These are phyloP conservation scores for Ogataea trehalophila DNA, from an alignment of 805 yeast species.

Conservation along the genomic window DNA sequence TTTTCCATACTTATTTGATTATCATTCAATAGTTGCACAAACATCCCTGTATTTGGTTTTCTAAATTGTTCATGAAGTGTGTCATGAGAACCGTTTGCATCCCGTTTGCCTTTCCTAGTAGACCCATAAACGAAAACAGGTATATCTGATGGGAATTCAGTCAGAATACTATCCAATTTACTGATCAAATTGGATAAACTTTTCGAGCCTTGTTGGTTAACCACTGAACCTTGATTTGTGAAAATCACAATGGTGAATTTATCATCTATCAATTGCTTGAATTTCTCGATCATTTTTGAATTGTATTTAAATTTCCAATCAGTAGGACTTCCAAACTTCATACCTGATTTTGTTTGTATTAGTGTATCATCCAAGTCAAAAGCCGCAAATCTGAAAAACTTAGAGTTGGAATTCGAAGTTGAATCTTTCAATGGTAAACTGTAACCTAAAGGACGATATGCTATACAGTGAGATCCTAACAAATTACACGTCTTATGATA, in stretches of 20 bases:
- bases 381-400: conserved; percentile 46
- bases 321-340: conserved; percentile 46
- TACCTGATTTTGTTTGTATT: conserved; percentile 59
- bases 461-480: conserved; percentile 5
- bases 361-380: conserved; percentile 88
- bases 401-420: not conserved
- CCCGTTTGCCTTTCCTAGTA: conserved; percentile 44
- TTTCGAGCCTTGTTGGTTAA: conserved; percentile 33
- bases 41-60: conserved; percentile 81
- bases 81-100: conserved; percentile 22
- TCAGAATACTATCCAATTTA: conserved; percentile 37
- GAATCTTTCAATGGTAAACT: too few species aligned
- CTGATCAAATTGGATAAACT: conserved; percentile 35
- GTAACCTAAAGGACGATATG: not conserved
- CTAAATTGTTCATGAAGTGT: conserved; percentile 41
- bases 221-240: conserved; percentile 79
- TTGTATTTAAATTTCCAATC: conserved; percentile 70
- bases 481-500: not conserved
- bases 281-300: conserved; percentile 18
- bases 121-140: conserved; percentile 56
- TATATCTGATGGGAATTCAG: conserved; percentile 17
- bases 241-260: conserved; percentile 53
- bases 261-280: conserved; percentile 19
- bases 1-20: conserved; percentile 23
- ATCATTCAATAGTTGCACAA: conserved; percentile 46